Base-by-base conservation (phyloP, 2,329 filamentous ascomycete species). In the Taxawa tesnikishii region DNA sequence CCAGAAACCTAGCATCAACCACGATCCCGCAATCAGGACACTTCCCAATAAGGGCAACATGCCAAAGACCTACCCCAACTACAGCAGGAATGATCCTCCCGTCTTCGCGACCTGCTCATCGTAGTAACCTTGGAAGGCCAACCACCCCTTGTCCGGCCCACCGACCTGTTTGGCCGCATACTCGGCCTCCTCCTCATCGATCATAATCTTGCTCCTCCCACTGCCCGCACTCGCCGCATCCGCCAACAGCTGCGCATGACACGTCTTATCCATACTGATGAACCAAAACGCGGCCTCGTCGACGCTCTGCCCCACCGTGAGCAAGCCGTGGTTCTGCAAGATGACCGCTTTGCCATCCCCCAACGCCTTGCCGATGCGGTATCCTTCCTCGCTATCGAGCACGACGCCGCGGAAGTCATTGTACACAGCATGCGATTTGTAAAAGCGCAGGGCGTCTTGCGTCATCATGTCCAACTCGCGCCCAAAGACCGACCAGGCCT, bases 61-160 rank as follows among this genome's bases (percentile, higher is more conserved):
- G n/a, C n/a, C n/a, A n/a, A n/a, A n/a, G n/a, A n/a, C n/a, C n/a
- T n/a, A n/a, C n/a, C n/a, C n/a, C n/a, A n/a, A n/a, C n/a, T n/a
- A n/a, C n/a, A 29, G 15, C 39, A 70, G 46, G 36, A 70, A 70
- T 32, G 53, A 55, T 1, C 67, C 67, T 26, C 58, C 56, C 2
- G 63, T 68, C 52, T 60, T 67, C 7, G 58, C 59, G 23, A 68
- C 40, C n/a, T 65, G 53, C 41, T 69, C 65, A 46, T 71, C 67
- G 42, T 67, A 70, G 39, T 70, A 68, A 8, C 59, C 58, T 42
- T 70, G 66, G 35, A 69, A 69, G 3, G 60, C 38, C 14, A 69
- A 48, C 63, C 62, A 70, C 0, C 65, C 66, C 42, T 69, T 70
- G 46, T 63, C 62, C 1, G 65, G 58, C 19, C 50, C 60, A 2